Evolutionary conservation across 2,329 filamentous ascomycete species (phyloP), one percentile per base, ranked within the genome.

Genomic region (Ophiostoma montium): DNA sequence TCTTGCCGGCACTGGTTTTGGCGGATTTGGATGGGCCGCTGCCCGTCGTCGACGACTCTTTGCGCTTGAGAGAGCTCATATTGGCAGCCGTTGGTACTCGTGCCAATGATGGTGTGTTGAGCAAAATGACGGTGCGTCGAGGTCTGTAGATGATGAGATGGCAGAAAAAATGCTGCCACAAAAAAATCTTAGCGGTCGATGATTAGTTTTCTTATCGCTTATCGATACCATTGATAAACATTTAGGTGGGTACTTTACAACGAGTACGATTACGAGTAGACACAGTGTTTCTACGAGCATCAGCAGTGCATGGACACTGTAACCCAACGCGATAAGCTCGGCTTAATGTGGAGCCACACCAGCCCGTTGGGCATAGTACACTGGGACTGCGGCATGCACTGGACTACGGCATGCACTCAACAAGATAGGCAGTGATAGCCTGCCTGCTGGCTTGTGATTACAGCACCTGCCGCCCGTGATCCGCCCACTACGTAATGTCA

Each of bases 51-150:
- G 54, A 48, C 9, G 53, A 41, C 41, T 53, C 54, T 50, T 56
- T 56, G 27, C 54, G 38, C 43, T 56, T 56, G n/a, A 56, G 43
- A 21, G 54, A 50, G 35, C 54, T 52, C 54, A 56, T 56, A 18
- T 23, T 32, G 44, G 50, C 43, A 31, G 32, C 33, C 39, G 39
- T 45, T 16, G 3, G 38, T 47, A 38, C 45, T 46, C 48, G 36
- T 33, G 48, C 48, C 39, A 45, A 39, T 13, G 35, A 42, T 36
- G 36, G 38, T 46, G 7, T 38, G 46, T 46, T 16, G 47, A 38
- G 39, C 45, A 49, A 21, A 27, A 13, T 9, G 18, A 43, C 19
- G 32, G 41, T 41, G 47, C 47, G 38, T 31, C 23, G 23, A 27
- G 8, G 5, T 27, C 8, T 8, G 23, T 27, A 27, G 23, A 27